Base-by-base conservation (phyloP, 1,284 basidiomycete species). In the Irpex sp. region DNA sequence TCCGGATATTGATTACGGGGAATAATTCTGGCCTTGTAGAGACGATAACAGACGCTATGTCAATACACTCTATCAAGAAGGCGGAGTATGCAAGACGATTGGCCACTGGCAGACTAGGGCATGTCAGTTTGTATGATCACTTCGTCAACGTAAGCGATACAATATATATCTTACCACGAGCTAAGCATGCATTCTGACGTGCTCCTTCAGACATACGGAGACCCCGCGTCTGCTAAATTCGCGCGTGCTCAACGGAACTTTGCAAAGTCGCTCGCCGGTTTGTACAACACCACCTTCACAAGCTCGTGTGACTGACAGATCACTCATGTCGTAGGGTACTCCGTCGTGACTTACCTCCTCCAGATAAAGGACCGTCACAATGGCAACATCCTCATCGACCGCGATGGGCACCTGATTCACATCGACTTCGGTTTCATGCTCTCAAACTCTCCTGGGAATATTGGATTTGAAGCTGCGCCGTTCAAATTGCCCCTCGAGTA, bases 401-500 rank as follows among this genome's bases (percentile, higher is more conserved):
- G 94, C 60, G 93, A 97, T 57, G 97, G 97, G 0, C 96, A 97
- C 71, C 80, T 97, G 15, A 88, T 97, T 64, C 94, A 98, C 76
- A 98, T 98, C 68, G 97, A 99, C 77, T 99, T 99, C 75, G 97
- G 97, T 0, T 99, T 99, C 80, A 97, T 99, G 85, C 85, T 99
- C 59, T 93, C 91, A 47, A 97, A 98, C 75, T 96, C 95, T 4
- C 97, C 97, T 0, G 97, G 97, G 11, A 97, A 96, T 72, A 92
- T 99, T 67, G 94, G 97, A 26, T 99, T 99, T 74, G 97, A 99
- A 78, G 97, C 96, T 11, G 96, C 97, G 4, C 97, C 97, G 1
- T 99, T 99, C 84, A 99, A 99, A 76, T 80, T 99, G 34, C 91
- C 96, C 5, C 80, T 87, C 15, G 97, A 99, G 76, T 99, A 99